Conservation (phyloP, 495 filamentous ascomycete genomes). For the Jackrogersella multiformis region DNA sequence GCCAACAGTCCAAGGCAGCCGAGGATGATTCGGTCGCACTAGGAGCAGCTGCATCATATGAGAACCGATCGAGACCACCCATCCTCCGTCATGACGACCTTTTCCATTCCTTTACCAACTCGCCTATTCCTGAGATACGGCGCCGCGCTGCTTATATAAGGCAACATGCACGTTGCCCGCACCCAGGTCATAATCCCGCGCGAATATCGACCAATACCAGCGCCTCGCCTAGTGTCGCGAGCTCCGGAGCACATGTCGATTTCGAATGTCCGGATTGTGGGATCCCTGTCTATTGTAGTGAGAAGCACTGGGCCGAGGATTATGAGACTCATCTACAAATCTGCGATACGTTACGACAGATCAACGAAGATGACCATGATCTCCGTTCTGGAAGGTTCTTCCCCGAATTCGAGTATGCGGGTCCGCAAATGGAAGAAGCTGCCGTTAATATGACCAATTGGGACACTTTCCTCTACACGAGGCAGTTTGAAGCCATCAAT, state of each 20-base stretch:
- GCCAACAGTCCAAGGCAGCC: conserved; percentile 25
- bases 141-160: conserved; percentile 87
- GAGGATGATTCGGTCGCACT: conserved; percentile 22
- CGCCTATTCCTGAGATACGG: conserved; percentile 85
- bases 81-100: conserved; percentile 82
- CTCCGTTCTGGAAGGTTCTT: conserved; percentile 89
- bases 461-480: conserved; percentile 93
- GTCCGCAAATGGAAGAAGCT: conserved; percentile 86
- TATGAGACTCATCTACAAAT: conserved; percentile 91
- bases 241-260: conserved; percentile 70
- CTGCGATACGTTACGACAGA: conserved; percentile 87
- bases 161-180: conserved; percentile 89
- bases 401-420: conserved; percentile 91
- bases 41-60: conserved; percentile 35
- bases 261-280: conserved; percentile 98
- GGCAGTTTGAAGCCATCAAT: conserved; percentile 89
- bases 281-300: conserved; percentile 89
- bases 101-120: conserved; percentile 89
- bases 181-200: conserved; percentile 74
- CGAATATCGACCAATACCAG: no score
- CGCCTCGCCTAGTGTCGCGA: no score
- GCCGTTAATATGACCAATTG: conserved; percentile 97
- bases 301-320: conserved; percentile 93
- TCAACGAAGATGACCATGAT: conserved; percentile 99
- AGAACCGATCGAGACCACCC: conserved; percentile 47